Conservation (phyloP, 306 rosid genomes). For the Begonia loranthoides region DNA sequence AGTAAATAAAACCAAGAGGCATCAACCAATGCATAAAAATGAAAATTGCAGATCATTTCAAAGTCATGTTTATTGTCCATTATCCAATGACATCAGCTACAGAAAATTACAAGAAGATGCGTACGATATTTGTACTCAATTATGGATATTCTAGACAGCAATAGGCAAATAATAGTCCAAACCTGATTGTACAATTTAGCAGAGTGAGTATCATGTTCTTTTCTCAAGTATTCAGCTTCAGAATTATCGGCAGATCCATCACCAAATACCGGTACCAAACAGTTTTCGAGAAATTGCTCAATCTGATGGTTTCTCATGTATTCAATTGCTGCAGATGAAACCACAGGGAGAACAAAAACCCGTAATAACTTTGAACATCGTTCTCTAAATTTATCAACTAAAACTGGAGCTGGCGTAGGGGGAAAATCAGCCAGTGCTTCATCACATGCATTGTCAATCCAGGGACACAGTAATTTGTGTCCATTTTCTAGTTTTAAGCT, state of each 20-base stretch:
- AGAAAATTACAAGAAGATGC: background rate
- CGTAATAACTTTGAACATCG: conserved; percentile 43
- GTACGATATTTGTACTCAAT: too few relatives aligned
- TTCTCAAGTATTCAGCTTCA: conserved; percentile 28
- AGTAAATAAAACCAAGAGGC: too few relatives aligned
- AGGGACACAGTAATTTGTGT: conserved; percentile 86
- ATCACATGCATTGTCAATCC: conserved; percentile 81
- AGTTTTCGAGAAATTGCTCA: conserved; percentile 48
- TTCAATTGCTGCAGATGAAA: conserved; percentile 48
- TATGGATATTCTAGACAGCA: too few relatives aligned
- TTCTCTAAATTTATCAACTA: conserved; percentile 54
- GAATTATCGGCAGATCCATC: conserved; percentile 23
- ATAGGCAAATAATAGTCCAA: conserved; percentile 5
- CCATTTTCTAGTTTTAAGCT: conserved; percentile 86
- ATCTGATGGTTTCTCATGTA: conserved; percentile 43
- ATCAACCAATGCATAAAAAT: too few relatives aligned
- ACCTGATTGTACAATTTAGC: conserved; percentile 64
- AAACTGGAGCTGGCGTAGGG: conserved; percentile 43
- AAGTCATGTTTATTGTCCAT: too few relatives aligned
- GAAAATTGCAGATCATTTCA: too few relatives aligned
- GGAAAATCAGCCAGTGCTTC: conserved; percentile 69
- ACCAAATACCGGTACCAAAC: conserved; percentile 34
- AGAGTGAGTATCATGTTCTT: conserved; percentile 33
- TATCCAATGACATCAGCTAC: too few relatives aligned
- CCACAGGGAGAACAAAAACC: conserved; percentile 57